phyloP scores from a whole-genome alignment of 2,329 filamentous ascomycete genomes.

The Fusarium sp. region DNA sequence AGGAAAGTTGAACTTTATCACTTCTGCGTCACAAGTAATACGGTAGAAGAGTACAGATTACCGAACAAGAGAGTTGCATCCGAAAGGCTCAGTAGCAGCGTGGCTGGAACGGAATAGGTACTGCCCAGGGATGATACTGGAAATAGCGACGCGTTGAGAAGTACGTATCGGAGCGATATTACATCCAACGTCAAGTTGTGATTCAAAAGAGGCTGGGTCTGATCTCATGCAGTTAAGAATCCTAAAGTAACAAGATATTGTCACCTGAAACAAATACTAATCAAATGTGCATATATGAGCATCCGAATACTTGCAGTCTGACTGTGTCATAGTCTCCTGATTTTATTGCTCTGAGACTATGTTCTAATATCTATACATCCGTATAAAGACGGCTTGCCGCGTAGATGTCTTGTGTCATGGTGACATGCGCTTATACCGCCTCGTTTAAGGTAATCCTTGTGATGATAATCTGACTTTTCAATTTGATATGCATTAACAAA shows the following conservation, averaged over 20 bases:
- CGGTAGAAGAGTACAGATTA: too few species aligned
- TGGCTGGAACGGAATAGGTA: too few species aligned
- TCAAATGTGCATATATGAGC: too few species aligned
- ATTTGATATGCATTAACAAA: neutral
- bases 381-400: neutral
- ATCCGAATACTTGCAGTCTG: neutral
- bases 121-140: too few species aligned
- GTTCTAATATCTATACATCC: neutral
- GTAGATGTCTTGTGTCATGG: neutral
- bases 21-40: too few species aligned
- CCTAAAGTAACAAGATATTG: neutral
- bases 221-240: too few species aligned
- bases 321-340: neutral
- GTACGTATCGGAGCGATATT: too few species aligned
- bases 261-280: neutral
- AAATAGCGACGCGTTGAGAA: too few species aligned
- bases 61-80: too few species aligned
- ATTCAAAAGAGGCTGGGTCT: neutral
- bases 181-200: too few species aligned
- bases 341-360: neutral
- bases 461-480: slow-evolving; percentile 16
- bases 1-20: too few species aligned
- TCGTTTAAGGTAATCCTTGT: neutral
- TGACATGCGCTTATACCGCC: neutral
- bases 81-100: too few species aligned